A percentile compares a stretch with the other conserved stretches of the same genome.
phyloP scores from a whole-genome alignment of 352 stramenopile genomes.

The Pythium folliculosum region DNA sequence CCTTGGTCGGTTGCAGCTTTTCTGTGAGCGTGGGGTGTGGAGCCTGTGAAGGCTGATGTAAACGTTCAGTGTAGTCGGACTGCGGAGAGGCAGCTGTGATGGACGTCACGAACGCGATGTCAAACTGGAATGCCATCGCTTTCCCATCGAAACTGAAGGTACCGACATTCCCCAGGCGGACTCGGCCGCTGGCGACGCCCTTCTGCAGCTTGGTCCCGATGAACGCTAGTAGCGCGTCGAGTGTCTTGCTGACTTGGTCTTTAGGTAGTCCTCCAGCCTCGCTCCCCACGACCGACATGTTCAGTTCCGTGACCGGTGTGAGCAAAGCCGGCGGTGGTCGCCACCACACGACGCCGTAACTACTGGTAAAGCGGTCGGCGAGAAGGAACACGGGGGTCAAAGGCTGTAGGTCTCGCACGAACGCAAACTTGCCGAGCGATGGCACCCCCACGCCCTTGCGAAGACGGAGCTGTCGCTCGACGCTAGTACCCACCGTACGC shows the following conservation, averaged over 20 bases:
- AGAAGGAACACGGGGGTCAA: slow-evolving; percentile 49
- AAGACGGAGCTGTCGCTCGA: slow-evolving; percentile 44
- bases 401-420: slow-evolving; percentile 44
- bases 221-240: slow-evolving; percentile 49
- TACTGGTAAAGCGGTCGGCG: slow-evolving; percentile 46
- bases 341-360: slow-evolving; percentile 43
- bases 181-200: slow-evolving; percentile 26
- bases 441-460: slow-evolving; percentile 44
- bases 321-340: slow-evolving; percentile 49
- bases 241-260: slow-evolving; percentile 41
- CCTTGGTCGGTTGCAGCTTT: not conserved
- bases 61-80: too few relatives aligned
- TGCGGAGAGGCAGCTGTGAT: not conserved
- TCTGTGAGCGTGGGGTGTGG: not conserved
- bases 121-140: slow-evolving; percentile 50
- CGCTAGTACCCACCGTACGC: slow-evolving; percentile 36
- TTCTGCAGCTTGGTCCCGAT: slow-evolving; percentile 43
- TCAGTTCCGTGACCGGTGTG: slow-evolving; percentile 42
- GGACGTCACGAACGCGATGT: slow-evolving; percentile 36
- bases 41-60: not conserved
- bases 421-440: slow-evolving; percentile 57
- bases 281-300: slow-evolving; percentile 44
- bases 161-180: slow-evolving; percentile 41
- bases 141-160: slow-evolving; percentile 46
- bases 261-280: slow-evolving; percentile 40